These are phyloP conservation scores for Neurospora sp. DNA, from an alignment of 2,329 filamentous ascomycete species.

Conservation along the genomic window DNA sequence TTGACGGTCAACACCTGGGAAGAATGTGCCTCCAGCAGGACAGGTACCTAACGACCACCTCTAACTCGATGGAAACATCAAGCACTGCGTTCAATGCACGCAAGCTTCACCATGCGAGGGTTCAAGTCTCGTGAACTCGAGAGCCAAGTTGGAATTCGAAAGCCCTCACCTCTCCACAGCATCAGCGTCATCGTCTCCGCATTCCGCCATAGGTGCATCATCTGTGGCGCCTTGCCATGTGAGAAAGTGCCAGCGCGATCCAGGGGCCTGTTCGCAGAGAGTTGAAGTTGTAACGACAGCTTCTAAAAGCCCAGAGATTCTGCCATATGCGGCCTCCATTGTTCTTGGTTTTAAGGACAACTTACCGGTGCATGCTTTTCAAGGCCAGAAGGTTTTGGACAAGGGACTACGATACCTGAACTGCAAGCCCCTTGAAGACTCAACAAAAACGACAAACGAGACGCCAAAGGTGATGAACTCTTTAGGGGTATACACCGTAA, in stretches of 20 bases:
- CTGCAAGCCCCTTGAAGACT: background rate
- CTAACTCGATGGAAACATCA: background rate
- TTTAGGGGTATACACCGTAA: background rate
- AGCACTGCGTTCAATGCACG: background rate
- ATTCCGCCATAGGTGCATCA: background rate
- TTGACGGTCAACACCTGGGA: background rate
- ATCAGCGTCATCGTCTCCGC: background rate
- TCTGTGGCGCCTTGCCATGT: background rate
- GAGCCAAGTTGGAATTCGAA: background rate
- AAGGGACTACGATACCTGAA: background rate
- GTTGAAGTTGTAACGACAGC: background rate
- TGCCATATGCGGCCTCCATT: background rate
- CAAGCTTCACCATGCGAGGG: background rate
- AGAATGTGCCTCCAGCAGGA: background rate
- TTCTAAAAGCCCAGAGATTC: background rate
- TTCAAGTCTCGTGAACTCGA: background rate
- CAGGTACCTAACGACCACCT: background rate
- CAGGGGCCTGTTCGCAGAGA: background rate
- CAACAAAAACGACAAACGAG: background rate
- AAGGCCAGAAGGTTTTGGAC: background rate
- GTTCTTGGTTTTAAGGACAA: background rate
- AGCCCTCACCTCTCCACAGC: background rate
- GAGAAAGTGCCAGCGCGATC: background rate
- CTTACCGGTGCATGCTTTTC: background rate
- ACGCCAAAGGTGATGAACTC: background rate